Evolutionary conservation across 441 rosid genomes (phyloP).

Genomic region (Erodium texanum): DNA sequence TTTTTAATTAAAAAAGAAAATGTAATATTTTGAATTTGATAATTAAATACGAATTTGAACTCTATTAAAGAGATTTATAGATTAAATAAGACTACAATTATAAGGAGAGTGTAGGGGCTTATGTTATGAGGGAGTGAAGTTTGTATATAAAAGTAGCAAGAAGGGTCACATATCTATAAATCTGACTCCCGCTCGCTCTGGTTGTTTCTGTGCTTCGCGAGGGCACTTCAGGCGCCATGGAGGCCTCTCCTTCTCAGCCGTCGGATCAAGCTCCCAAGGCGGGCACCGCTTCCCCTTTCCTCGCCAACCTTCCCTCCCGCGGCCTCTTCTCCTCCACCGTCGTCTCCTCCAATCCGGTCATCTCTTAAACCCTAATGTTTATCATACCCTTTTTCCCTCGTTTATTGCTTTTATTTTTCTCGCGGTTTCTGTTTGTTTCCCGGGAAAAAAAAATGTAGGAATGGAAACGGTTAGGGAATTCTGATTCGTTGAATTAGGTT

Average conservation of each 20-base stretch:
- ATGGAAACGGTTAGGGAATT: not conserved
- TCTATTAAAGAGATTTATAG: too few relatives aligned
- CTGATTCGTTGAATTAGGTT: not conserved
- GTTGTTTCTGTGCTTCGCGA: slow-evolving; percentile 13
- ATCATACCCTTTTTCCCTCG: not conserved
- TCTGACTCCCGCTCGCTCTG: not conserved
- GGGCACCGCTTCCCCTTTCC: slow-evolving; percentile 42
- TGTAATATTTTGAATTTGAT: too few relatives aligned
- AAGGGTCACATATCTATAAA: not conserved
- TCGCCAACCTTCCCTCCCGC: slow-evolving; percentile 73
- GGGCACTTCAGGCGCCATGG: slow-evolving; percentile 45
- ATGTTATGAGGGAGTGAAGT: not conserved
- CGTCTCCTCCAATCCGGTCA: slow-evolving; percentile 68
- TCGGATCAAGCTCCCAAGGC: slow-evolving; percentile 30
- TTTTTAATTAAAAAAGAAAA: too few relatives aligned
- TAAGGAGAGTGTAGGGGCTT: too few relatives aligned
- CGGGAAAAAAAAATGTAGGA: slow-evolving; percentile 6
- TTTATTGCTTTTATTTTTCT: not conserved
- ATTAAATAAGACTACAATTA: too few relatives aligned
- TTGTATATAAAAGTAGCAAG: not conserved
- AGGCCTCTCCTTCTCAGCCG: slow-evolving; percentile 37
- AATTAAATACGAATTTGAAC: too few relatives aligned
- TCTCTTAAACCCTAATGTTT: slow-evolving; percentile 5
- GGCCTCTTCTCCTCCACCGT: slow-evolving; percentile 68
- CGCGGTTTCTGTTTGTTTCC: not conserved